Percentiles rank a stretch among this genome's conserved stretches.
Conservation (phyloP, 345 rosid species). For the Passiflora organensis region DNA sequence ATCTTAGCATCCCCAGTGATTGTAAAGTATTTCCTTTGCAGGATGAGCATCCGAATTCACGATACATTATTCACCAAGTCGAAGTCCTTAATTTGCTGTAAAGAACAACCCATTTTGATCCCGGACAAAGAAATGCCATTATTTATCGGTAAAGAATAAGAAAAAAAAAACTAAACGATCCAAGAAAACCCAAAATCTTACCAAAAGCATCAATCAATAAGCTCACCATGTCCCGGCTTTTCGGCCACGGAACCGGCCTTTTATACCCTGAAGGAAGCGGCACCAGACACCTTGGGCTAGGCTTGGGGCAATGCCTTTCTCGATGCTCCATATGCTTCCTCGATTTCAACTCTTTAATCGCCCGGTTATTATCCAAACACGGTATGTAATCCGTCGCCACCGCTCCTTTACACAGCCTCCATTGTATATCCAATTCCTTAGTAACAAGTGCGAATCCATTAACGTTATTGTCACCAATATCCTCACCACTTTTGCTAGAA, state of each 20-base stretch:
- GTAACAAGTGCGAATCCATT: too few relatives aligned
- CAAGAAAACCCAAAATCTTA: slow-evolving; percentile 28
- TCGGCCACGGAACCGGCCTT: slow-evolving; percentile 73
- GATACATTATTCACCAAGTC: too few relatives aligned
- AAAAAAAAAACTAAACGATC: too few relatives aligned
- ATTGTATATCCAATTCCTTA: slow-evolving; percentile 13
- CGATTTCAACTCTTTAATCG: slow-evolving; percentile 54
- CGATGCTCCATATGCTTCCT: slow-evolving; percentile 85
- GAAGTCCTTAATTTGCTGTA: too few relatives aligned
- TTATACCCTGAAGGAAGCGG: slow-evolving; percentile 70
- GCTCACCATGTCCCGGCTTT: slow-evolving; percentile 98
- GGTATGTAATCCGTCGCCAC: slow-evolving; percentile 68
- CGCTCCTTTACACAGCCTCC: slow-evolving; percentile 49
- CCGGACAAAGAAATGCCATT: too few relatives aligned
- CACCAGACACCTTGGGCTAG: slow-evolving; percentile 56
- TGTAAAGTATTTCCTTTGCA: too few relatives aligned
- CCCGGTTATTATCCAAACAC: slow-evolving; percentile 66
- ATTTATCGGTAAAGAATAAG: too few relatives aligned
- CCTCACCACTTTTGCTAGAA: not conserved
- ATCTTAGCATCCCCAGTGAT: too few relatives aligned
- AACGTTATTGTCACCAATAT: not conserved
- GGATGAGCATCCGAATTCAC: too few relatives aligned
- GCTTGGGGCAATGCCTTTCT: slow-evolving; percentile 82
- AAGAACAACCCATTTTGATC: too few relatives aligned
- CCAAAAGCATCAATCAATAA: slow-evolving; percentile 36